These are phyloP conservation scores for Eimeria acervulina DNA, from an alignment of 169 alveolate species.

Conservation along the genomic window DNA sequence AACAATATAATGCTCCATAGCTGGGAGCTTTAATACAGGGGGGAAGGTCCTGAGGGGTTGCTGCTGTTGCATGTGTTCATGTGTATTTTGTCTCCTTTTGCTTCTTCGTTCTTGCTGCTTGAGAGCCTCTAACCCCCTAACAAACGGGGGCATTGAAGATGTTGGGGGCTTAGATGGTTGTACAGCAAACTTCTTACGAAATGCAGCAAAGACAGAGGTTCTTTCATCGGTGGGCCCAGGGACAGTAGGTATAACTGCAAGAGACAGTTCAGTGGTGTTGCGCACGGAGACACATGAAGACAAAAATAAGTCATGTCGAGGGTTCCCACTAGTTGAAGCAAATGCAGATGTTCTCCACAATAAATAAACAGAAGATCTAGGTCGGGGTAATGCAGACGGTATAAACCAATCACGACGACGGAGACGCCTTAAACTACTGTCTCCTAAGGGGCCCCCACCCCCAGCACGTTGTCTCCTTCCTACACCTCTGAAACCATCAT, in stretches of 20 bases:
- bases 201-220: slow-evolving; percentile 70
- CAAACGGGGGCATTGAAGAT: slow-evolving; percentile 61
- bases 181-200: slow-evolving; percentile 23
- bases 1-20: slow-evolving; percentile 76
- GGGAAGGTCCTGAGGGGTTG: slow-evolving; percentile 48
- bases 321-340: slow-evolving; percentile 19
- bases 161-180: slow-evolving; percentile 64
- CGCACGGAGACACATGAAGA: slow-evolving; percentile 66
- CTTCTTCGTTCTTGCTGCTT: slow-evolving; percentile 12
- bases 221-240: slow-evolving; percentile 72
- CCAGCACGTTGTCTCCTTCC: background rate
- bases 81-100: background rate
- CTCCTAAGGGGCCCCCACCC: background rate
- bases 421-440: background rate
- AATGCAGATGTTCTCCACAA: slow-evolving; percentile 70
- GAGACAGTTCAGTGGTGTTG: slow-evolving; percentile 29
- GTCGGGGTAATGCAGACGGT: slow-evolving; percentile 62
- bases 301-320: slow-evolving; percentile 43
- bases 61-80: slow-evolving; percentile 7
- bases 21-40: slow-evolving; percentile 66
- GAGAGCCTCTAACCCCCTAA: slow-evolving; percentile 11
- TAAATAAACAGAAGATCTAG: slow-evolving; percentile 53
- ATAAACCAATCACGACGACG: slow-evolving; percentile 39
- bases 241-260: slow-evolving; percentile 46
- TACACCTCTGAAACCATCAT: too few relatives aligned